A percentile compares a stretch with the other conserved stretches of the same genome.
Conservation (phyloP, 257 asterid genomes). For the Nicotiana obtusifolia region DNA sequence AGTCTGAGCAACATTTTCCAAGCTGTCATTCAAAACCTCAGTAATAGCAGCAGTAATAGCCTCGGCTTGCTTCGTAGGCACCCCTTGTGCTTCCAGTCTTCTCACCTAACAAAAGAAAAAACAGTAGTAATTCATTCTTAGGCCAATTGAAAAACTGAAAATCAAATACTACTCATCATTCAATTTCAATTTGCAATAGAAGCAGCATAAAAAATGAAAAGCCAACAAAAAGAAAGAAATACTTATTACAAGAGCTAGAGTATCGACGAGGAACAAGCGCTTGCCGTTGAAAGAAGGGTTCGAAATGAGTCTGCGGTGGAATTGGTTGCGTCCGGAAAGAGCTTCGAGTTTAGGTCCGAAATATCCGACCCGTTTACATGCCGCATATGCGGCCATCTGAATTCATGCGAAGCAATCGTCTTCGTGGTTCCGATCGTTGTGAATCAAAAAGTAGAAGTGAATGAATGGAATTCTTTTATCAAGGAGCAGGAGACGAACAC, state of each 20-base stretch:
- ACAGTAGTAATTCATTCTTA: not conserved
- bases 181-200: not conserved
- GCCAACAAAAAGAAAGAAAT: not conserved
- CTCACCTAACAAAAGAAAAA: conserved; percentile 47
- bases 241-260: conserved; percentile 64
- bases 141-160: not conserved
- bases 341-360: conserved; percentile 19
- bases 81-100: conserved; percentile 75
- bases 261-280: conserved; percentile 78
- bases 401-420: not conserved
- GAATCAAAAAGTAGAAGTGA: not conserved
- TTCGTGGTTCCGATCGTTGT: not conserved
- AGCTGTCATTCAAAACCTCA: conserved; percentile 65
- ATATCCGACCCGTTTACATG: conserved; percentile 38
- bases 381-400: conserved; percentile 54
- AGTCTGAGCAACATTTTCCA: conserved; percentile 65
- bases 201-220: not conserved
- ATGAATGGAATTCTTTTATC: too few species aligned
- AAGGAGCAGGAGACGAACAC: not conserved
- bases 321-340: conserved; percentile 10
- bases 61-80: conserved; percentile 86
- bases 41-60: conserved; percentile 71
- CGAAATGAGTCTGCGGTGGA: conserved; percentile 39
- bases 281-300: conserved; percentile 43
- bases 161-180: not conserved